Base-by-base conservation (phyloP, 2,329 filamentous ascomycete species). In the Trichoderma atroviride region DNA sequence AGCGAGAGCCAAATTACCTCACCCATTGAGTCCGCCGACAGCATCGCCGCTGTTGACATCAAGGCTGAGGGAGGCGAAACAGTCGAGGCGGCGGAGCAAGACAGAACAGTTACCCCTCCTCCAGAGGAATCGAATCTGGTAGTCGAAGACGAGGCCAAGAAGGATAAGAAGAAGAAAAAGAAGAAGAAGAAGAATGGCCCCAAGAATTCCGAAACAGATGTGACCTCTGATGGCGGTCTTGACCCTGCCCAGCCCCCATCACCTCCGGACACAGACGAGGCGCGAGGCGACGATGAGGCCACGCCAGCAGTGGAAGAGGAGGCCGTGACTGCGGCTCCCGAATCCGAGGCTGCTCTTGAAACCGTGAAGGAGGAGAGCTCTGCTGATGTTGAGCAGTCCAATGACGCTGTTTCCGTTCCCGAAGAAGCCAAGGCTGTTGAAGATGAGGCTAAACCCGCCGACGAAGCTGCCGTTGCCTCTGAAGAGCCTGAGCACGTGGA, bases 101-200 rank as follows among this genome's bases (percentile, higher is more conserved):
- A 72, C 31, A 64, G 58, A 50, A 62, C 63, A 47, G 53, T 69
- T 35, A 66, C 50, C 43, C 61, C 68, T 59, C 61, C 70, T 35
- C 52, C 67, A 13, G 70, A 71, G 50, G 56, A 62, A 50, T 64
- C 52, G 31, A 57, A 33, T 50, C 53, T 60, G 52, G 59, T 57
- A 14, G 68, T 37, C 19, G 68, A 69, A 55, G 66, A 70, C 27
- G 60, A 70, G 61, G 69, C 35, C 27, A 70, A 64, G 53, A 70
- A 64, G 19, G 64, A 69, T 52, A 68, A 71, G 64, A 68, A 70
- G 65, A 71, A 61, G 60, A 70, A 64, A 40, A 70, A 68, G 43
- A 70, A 69, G 69, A 70, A 68, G 69, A 71, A 69, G 69, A 70
- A 69, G 66, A 65, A n/a, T 24, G 65, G 66, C 47, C 52, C 52